Evolutionary conservation across 1,284 basidiomycete species (phyloP).

Genomic region (Lignosus rhinocerotis): DNA sequence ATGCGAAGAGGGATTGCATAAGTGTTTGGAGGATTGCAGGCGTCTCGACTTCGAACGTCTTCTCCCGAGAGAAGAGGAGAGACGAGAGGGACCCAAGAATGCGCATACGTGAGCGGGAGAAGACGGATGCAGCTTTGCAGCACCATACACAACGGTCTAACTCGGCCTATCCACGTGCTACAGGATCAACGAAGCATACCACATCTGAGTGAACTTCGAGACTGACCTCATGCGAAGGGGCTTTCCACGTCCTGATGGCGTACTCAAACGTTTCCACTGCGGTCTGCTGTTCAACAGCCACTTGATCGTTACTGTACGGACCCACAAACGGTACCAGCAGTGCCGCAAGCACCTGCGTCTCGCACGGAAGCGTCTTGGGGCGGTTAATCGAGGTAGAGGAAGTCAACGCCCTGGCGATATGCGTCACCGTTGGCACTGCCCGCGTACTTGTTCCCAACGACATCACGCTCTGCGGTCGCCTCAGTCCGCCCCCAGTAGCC

Average conservation of each 20-base stretch:
- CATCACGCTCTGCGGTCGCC: conserved; percentile 42
- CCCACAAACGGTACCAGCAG: conserved; percentile 57
- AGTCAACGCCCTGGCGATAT: conserved; percentile 34
- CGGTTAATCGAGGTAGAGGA: conserved; percentile 34
- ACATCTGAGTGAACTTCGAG: neutral
- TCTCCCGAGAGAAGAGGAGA: conserved; percentile 49
- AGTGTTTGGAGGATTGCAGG: conserved; percentile 54
- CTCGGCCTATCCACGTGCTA: conserved; percentile 39
- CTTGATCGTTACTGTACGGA: conserved; percentile 32
- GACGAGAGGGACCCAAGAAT: conserved; percentile 50
- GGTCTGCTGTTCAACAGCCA: conserved; percentile 54
- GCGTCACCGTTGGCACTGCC: conserved; percentile 37
- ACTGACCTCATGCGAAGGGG: conserved; percentile 48
- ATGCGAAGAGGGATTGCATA: conserved; percentile 49
- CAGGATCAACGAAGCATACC: neutral
- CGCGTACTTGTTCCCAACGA: conserved; percentile 32
- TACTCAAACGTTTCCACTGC: conserved; percentile 64
- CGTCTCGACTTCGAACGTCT: conserved; percentile 42
- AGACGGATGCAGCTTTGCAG: conserved; percentile 52
- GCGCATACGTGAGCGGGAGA: conserved; percentile 44
- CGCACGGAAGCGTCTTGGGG: conserved; percentile 48
- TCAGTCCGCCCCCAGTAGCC: conserved; percentile 34
- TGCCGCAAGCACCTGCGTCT: conserved; percentile 57
- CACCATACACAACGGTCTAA: conserved; percentile 68
- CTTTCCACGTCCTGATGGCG: conserved; percentile 54